Evolutionary conservation across 495 filamentous ascomycete species (phyloP).

Genomic region (Bacidia rubella): DNA sequence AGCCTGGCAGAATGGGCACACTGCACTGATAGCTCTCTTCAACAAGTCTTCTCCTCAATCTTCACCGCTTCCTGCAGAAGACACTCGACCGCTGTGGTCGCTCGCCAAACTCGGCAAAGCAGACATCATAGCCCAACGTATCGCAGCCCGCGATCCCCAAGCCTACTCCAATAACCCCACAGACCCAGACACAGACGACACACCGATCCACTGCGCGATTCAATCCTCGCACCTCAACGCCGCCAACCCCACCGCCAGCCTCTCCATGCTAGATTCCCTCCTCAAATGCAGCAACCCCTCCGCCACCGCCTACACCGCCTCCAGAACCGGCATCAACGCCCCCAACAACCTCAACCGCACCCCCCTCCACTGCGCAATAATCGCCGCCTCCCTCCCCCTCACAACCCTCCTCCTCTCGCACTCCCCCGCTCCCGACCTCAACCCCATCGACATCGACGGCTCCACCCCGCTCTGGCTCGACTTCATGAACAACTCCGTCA

Average conservation of each 20-base stretch:
- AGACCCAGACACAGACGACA: constrained; percentile 13
- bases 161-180: neutral
- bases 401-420: constrained; percentile 1
- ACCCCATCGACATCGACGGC: constrained; percentile 1
- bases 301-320: neutral
- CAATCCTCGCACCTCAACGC: neutral
- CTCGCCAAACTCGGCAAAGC: constrained; percentile 6
- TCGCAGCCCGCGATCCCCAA: neutral
- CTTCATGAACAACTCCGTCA: no score
- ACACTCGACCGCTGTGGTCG: constrained; percentile 10
- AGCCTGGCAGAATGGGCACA: constrained; percentile 15
- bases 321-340: neutral
- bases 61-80: neutral
- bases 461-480: constrained; percentile 49
- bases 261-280: no score
- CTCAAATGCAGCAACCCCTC: no score
- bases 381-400: neutral
- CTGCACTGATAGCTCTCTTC: neutral
- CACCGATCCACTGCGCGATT: constrained; percentile 9
- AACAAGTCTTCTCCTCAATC: neutral
- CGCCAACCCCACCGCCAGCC: neutral
- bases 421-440: neutral
- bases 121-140: neutral
- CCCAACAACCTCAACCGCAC: constrained; percentile 8
- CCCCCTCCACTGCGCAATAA: constrained; percentile 5